These are phyloP conservation scores for Phytophthora pisi DNA, from an alignment of 352 stramenopile genomes.

Conservation along the genomic window DNA sequence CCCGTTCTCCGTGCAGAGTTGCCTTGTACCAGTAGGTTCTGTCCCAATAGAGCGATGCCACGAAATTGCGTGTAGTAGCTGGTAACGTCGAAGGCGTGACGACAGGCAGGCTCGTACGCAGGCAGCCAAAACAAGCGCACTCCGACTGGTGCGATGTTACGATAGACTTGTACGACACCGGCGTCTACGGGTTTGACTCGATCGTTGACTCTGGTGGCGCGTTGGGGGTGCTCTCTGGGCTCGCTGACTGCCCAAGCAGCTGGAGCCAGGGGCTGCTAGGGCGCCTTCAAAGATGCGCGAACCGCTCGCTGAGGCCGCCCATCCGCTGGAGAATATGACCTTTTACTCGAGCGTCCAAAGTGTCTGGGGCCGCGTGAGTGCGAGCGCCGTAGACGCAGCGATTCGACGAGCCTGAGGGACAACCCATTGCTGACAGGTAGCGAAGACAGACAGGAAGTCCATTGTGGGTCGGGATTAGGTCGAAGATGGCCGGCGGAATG, in stretches of 20 bases:
- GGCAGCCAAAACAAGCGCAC: too few species aligned
- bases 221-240: too few species aligned
- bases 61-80: too few species aligned
- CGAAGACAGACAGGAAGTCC: slow-evolving; percentile 4
- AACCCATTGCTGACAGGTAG: slow-evolving; percentile 12
- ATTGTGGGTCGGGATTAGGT: slow-evolving; percentile 14
- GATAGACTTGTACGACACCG: too few species aligned
- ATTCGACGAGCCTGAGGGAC: background rate
- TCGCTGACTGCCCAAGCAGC: background rate
- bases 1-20: background rate
- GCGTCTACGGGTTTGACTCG: too few species aligned
- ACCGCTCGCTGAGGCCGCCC: slow-evolving; percentile 1
- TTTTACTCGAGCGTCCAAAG: slow-evolving; percentile 5
- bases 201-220: too few species aligned
- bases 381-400: background rate
- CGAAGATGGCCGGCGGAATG: slow-evolving; percentile 11
- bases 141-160: too few species aligned
- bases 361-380: background rate
- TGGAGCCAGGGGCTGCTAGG: background rate
- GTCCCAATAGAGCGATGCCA: background rate
- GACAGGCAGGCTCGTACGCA: too few species aligned
- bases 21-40: background rate
- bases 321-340: slow-evolving; percentile 11
- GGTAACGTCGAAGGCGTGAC: too few species aligned
- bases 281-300: slow-evolving; percentile 15